Conservation (phyloP, 1,284 basidiomycete species). For the Cronartium quercuum region DNA sequence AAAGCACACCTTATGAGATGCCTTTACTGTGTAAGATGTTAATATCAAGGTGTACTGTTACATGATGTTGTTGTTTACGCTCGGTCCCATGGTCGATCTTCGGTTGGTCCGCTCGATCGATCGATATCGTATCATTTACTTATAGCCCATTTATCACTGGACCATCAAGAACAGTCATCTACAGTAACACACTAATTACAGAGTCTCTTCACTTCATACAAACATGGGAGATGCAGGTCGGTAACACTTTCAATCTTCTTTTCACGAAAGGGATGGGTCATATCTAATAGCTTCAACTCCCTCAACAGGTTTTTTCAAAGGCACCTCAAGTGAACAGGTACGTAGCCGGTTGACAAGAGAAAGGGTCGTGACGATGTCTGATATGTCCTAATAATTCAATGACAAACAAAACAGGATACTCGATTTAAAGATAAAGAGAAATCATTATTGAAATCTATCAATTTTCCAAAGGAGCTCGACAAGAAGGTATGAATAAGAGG, state of each 20-base stretch:
- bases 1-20: too few relatives aligned
- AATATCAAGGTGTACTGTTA: too few relatives aligned
- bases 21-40: too few relatives aligned
- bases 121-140: too few relatives aligned
- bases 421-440: conserved; percentile 94
- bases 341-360: not conserved
- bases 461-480: conserved; percentile 82
- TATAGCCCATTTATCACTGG: too few relatives aligned
- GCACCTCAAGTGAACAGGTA: conserved; percentile 34
- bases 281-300: not conserved
- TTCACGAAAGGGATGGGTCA: not conserved
- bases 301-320: conserved; percentile 27
- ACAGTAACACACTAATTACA: too few relatives aligned
- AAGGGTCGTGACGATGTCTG: too few relatives aligned
- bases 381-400: too few relatives aligned
- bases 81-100: too few relatives aligned
- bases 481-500: conserved; percentile 60
- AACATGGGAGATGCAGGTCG: conserved; percentile 34
- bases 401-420: conserved; percentile 45
- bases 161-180: too few relatives aligned
- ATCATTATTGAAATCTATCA: conserved; percentile 76
- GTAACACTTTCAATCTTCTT: not conserved
- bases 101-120: too few relatives aligned
- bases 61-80: too few relatives aligned
- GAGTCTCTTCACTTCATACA: not conserved